A percentile compares a stretch with the other conserved stretches of the same genome.
Conservation (phyloP, 208 protist genomes). For the Acanthamoeba royreba region DNA sequence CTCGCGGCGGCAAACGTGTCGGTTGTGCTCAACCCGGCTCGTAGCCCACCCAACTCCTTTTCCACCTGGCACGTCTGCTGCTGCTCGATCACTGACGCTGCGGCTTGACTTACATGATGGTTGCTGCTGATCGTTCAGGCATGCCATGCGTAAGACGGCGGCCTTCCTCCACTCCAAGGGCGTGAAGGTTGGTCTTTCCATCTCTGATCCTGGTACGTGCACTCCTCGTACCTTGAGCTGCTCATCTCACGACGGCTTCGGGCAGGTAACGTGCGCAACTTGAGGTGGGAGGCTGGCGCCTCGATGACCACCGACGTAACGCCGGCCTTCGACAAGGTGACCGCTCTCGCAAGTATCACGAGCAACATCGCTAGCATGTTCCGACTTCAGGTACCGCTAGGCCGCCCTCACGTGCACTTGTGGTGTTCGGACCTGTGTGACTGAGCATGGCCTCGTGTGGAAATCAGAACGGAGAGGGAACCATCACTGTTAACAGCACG, state of each 20-base stretch:
- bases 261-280: constrained; percentile 1
- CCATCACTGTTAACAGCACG: background rate
- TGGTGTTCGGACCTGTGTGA: no score
- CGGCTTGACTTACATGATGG: background rate
- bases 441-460: no score
- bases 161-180: background rate
- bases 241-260: background rate
- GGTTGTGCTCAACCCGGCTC: background rate
- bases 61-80: background rate
- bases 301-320: background rate
- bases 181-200: background rate
- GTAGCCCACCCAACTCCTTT: background rate
- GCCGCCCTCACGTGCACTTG: no score
- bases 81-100: background rate
- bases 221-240: no score
- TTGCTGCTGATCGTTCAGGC: background rate
- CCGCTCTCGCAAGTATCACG: background rate
- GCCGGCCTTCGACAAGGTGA: background rate
- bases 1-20: background rate
- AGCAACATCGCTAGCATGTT: background rate
- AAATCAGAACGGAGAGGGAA: background rate
- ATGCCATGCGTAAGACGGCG: background rate
- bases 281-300: background rate
- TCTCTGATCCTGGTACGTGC: background rate
- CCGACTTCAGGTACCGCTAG: no score